These are phyloP conservation scores for Yarrowia alimentaria DNA, from an alignment of 805 yeast genomes.

Conservation along the genomic window DNA sequence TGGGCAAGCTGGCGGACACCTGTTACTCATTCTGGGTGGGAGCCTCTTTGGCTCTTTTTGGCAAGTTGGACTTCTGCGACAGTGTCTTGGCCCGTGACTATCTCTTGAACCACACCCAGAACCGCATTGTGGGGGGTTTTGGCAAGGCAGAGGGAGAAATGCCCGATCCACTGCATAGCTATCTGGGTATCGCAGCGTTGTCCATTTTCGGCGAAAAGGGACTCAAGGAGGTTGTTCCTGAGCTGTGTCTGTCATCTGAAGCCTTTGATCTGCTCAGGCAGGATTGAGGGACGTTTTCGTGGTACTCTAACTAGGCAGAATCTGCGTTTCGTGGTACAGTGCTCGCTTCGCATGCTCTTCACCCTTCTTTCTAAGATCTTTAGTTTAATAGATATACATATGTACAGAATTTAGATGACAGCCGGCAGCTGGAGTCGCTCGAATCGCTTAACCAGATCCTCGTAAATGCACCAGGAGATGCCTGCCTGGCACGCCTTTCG, in stretches of 20 bases:
- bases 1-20: conserved; percentile 80
- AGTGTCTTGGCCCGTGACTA: conserved; percentile 43
- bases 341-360: too few relatives aligned
- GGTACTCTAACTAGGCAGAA: too few relatives aligned
- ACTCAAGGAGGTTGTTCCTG: conserved; percentile 36
- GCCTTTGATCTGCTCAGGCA: conserved; percentile 27
- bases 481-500: conserved; percentile 92
- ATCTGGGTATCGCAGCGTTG: conserved; percentile 52
- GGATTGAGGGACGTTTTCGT: too few relatives aligned
- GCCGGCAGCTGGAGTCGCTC: background rate
- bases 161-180: conserved; percentile 67
- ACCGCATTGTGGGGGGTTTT: conserved; percentile 70
- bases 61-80: conserved; percentile 41
- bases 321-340: too few relatives aligned
- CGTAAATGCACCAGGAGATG: conserved; percentile 95
- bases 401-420: too few relatives aligned
- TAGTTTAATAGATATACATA: too few relatives aligned
- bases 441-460: conserved; percentile 59
- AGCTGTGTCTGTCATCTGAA: conserved; percentile 37
- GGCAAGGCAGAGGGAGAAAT: conserved; percentile 53
- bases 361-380: too few relatives aligned
- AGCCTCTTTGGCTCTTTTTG: conserved; percentile 54
- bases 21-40: conserved; percentile 86
- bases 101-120: conserved; percentile 58
- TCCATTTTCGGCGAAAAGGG: conserved; percentile 17